Base-by-base conservation (phyloP, 2,329 filamentous ascomycete species). In the Pseudogymnoascus sp. region DNA sequence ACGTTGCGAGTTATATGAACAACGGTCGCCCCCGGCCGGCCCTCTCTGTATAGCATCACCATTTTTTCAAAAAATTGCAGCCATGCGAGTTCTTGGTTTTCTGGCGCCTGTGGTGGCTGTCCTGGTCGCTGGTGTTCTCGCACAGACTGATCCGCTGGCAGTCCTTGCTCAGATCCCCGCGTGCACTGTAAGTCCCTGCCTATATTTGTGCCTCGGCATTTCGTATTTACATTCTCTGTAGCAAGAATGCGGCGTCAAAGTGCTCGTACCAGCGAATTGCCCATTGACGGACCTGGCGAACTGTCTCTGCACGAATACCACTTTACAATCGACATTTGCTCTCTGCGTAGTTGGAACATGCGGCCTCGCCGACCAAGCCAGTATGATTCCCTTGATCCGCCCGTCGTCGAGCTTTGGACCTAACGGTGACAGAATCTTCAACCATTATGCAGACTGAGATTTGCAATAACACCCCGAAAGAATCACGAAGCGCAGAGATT, bases 231-330 rank as follows among this genome's bases (percentile, higher is more conserved):
- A 29, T 42, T 16, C n/a, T 29, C 21, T 26, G 29, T 18, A 62
- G 61, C 42, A 51, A 36, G 34, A 62, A 34, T 62, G 61, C 36
- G 61, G 39, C 8, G 11, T 57, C 34, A 62, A 62, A 54, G 31
- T 62, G 61, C 39, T 62, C 6, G 5, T 51, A 14, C 61, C 61
- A 21, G 40, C 39, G 10, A 14, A 26, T 8, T 62, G 61, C 11
- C n/a, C n/a, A 12, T 57, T 57, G n/a, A 36, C 29, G 4, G 39
- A 62, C 39, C 23, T 62, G 21, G 14, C 36, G n/a, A 62, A 66
- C 29, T 69, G 68, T 61, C 62, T 69, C 16, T 69, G 68, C 54
- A 67, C 54, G n/a, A 69, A 65, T 57, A 59, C 47, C 16, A 63
- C 65, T 23, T 45, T 68, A 40, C 66, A 64, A 26, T 47, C 31